phyloP scores from a whole-genome alignment of 176 grass and related monocot species.

The Alopecurus myosuroides region DNA sequence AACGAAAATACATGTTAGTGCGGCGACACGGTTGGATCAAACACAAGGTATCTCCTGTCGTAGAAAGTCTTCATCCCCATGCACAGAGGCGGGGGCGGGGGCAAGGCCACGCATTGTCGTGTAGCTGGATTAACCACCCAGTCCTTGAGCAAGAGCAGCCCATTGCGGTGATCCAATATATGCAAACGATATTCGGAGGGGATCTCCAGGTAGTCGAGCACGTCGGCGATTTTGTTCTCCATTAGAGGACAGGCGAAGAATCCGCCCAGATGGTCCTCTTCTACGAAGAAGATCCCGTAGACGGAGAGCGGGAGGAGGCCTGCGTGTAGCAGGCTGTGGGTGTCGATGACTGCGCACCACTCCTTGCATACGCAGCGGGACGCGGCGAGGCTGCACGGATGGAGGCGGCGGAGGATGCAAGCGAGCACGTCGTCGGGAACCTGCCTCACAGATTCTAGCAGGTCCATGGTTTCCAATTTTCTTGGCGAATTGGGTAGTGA shows the following conservation, averaged over 20 bases:
- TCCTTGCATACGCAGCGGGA: neutral
- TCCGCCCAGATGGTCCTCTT: neutral
- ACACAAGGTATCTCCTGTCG: neutral
- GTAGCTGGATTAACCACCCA: conserved; percentile 1
- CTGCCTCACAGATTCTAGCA: neutral
- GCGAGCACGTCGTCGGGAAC: neutral
- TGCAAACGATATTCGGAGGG: neutral
- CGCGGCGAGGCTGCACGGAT: neutral
- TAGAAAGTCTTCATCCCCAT: neutral
- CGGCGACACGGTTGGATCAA: neutral
- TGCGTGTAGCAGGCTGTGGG: neutral
- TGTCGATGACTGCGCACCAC: neutral
- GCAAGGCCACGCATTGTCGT: neutral
- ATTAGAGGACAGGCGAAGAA: neutral
- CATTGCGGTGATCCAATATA: neutral
- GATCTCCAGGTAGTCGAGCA: neutral
- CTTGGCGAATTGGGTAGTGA: neutral
- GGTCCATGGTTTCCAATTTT: neutral
- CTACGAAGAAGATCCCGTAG: neutral
- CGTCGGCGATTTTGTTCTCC: neutral
- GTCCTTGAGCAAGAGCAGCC: neutral
- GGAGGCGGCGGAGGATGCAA: neutral
- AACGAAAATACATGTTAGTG: neutral
- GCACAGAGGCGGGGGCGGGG: neutral
- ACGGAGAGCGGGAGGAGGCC: neutral